A percentile compares a stretch with the other conserved stretches of the same genome.
phyloP scores from a whole-genome alignment of 805 yeast genomes.

The Saturnispora serradocipensis region DNA sequence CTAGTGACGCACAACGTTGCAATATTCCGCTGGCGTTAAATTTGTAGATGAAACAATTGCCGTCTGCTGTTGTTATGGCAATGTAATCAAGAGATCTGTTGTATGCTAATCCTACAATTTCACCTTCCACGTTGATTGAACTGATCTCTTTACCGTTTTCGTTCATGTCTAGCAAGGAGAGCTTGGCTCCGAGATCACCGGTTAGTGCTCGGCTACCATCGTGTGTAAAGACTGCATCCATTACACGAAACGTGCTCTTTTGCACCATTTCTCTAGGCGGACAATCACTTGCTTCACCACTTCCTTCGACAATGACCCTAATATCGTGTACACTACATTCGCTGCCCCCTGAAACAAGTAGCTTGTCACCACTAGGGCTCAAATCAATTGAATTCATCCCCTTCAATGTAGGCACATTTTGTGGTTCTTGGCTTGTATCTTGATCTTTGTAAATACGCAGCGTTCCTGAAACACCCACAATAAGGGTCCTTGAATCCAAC shows the following conservation, averaged over 20 bases:
- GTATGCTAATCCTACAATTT: slow-evolving; percentile 46
- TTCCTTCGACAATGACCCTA: slow-evolving; percentile 5
- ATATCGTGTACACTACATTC: slow-evolving; percentile 34
- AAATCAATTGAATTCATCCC: slow-evolving; percentile 35
- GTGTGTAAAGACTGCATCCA: slow-evolving; percentile 51
- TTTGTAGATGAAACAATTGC: slow-evolving; percentile 47
- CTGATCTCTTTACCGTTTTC: slow-evolving; percentile 24
- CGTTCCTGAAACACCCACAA: slow-evolving; percentile 2
- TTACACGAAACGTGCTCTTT: slow-evolving; percentile 20
- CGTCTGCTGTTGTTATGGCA: slow-evolving; percentile 51
- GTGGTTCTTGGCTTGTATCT: slow-evolving; percentile 52
- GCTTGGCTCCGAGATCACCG: slow-evolving; percentile 61
- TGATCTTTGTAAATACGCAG: slow-evolving; percentile 41
- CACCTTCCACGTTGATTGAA: slow-evolving; percentile 39
- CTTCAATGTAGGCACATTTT: slow-evolving; percentile 42
- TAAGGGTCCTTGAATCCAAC: slow-evolving; percentile 36
- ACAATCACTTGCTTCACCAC: background rate
- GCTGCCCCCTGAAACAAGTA: slow-evolving; percentile 32
- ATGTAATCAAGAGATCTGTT: slow-evolving; percentile 47
- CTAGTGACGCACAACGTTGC: slow-evolving; percentile 36
- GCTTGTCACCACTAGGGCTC: slow-evolving; percentile 15
- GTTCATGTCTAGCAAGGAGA: slow-evolving; percentile 39
- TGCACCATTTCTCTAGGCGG: slow-evolving; percentile 6
- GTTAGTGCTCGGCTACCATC: slow-evolving; percentile 48
- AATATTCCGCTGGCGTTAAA: slow-evolving; percentile 46